phyloP scores from a whole-genome alignment of 148 eudicot genomes.

The Chenopodium album region DNA sequence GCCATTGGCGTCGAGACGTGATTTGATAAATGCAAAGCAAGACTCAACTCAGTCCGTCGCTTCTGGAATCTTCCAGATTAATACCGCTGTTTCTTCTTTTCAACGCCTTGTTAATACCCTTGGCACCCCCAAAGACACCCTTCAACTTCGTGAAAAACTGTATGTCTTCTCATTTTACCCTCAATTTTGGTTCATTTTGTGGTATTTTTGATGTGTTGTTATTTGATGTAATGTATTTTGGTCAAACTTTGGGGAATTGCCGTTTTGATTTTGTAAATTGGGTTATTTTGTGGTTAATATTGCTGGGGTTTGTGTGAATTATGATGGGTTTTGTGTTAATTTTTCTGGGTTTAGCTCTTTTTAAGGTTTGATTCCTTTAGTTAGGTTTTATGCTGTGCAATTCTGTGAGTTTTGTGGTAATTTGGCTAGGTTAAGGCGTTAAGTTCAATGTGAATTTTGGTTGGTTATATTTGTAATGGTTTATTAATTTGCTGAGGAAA shows the following conservation, averaged over 20 bases:
- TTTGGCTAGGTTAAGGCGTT: background rate
- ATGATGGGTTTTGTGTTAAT: background rate
- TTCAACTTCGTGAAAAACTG: constrained; percentile 81
- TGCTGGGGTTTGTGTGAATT: background rate
- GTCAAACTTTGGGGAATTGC: background rate
- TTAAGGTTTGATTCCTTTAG: background rate
- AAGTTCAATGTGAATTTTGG: background rate
- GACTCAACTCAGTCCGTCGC: constrained; percentile 68
- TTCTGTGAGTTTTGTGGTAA: background rate
- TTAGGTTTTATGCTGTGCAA: background rate
- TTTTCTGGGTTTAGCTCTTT: background rate
- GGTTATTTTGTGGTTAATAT: background rate
- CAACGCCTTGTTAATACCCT: constrained; percentile 85
- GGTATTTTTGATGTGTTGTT: background rate
- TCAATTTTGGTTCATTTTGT: background rate
- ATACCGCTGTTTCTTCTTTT: constrained; percentile 77
- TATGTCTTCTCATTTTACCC: constrained; percentile 8
- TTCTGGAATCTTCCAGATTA: constrained; percentile 79
- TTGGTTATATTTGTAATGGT: background rate
- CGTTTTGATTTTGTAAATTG: background rate
- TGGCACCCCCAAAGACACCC: constrained; percentile 90
- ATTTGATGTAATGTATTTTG: background rate
- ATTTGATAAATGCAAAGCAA: constrained; percentile 41
- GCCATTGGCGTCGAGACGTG: constrained; percentile 42
- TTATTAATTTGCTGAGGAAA: background rate